These are phyloP conservation scores for Smittium mucronatum DNA, from an alignment of 371 early-diverging fungal genomes.

Conservation along the genomic window DNA sequence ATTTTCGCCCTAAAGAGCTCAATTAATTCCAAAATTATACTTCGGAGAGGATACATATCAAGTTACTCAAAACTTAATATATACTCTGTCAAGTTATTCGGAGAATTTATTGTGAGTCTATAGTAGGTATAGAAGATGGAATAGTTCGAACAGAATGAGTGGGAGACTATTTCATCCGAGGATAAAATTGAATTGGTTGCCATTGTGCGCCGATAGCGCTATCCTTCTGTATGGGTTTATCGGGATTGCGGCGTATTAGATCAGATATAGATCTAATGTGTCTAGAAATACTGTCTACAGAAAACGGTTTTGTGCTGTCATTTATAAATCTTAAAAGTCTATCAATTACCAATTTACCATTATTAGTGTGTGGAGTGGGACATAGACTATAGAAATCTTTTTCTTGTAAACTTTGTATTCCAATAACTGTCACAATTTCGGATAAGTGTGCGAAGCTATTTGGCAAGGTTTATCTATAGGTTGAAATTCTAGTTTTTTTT, in stretches of 20 bases:
- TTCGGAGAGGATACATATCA: background rate
- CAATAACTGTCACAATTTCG: background rate
- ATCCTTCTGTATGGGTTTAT: background rate
- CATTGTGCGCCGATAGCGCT: background rate
- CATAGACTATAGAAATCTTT: background rate
- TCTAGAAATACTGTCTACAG: background rate
- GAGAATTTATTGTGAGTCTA: background rate
- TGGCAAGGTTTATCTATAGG: background rate
- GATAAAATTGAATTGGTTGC: background rate
- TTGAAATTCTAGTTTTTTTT: background rate
- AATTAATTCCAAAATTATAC: no score
- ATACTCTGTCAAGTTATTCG: background rate
- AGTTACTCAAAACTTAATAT: background rate
- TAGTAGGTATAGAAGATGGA: background rate
- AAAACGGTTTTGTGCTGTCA: background rate
- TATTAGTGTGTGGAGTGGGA: background rate
- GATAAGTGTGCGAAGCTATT: background rate
- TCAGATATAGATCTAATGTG: background rate
- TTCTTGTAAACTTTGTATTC: background rate
- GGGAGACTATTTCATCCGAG: background rate
- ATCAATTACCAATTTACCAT: background rate
- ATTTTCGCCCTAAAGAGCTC: no score
- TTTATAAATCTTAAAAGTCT: background rate
- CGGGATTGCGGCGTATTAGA: background rate
- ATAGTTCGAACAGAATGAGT: background rate